Percentiles rank a stretch among this genome's conserved stretches.
Conservation (phyloP, 495 filamentous ascomycete species). For the Aspergillus incahuasiensis region DNA sequence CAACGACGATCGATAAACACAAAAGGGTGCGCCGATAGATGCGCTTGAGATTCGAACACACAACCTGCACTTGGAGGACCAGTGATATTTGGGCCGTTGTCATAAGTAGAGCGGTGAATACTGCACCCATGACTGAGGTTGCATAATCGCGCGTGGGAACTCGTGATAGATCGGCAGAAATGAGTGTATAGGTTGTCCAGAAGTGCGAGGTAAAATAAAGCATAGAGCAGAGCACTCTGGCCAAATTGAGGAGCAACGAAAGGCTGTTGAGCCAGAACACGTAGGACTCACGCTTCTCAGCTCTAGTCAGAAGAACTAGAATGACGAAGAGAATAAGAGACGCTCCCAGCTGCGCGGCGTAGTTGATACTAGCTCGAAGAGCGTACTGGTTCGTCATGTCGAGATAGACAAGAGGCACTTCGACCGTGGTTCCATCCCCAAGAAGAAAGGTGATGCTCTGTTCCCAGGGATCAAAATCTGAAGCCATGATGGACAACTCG, state of each 20-base stretch:
- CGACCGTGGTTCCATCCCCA: conserved; percentile 49
- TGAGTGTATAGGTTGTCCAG: conserved; percentile 53
- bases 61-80: conserved; percentile 66
- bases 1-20: conserved; percentile 46
- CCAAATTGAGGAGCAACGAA: conserved; percentile 54
- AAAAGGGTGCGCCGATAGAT: conserved; percentile 42
- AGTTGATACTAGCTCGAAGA: conserved; percentile 60
- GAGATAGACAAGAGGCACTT: conserved; percentile 45
- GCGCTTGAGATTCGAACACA: conserved; percentile 47
- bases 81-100: conserved; percentile 61
- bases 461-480: conserved; percentile 50
- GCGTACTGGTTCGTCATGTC: conserved; percentile 46
- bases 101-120: conserved; percentile 55
- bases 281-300: conserved; percentile 54
- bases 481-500: conserved; percentile 13
- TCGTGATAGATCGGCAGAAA: conserved; percentile 51
- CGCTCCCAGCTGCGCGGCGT: conserved; percentile 70
- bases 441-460: conserved; percentile 54
- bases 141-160: conserved; percentile 45
- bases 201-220: conserved; percentile 58
- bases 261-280: conserved; percentile 63
- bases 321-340: conserved; percentile 61
- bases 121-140: conserved; percentile 47
- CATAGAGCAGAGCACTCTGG: conserved; percentile 55
- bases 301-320: conserved; percentile 57